Conservation (phyloP, 2,329 filamentous ascomycete species). For the Karstenula rhodostoma region DNA sequence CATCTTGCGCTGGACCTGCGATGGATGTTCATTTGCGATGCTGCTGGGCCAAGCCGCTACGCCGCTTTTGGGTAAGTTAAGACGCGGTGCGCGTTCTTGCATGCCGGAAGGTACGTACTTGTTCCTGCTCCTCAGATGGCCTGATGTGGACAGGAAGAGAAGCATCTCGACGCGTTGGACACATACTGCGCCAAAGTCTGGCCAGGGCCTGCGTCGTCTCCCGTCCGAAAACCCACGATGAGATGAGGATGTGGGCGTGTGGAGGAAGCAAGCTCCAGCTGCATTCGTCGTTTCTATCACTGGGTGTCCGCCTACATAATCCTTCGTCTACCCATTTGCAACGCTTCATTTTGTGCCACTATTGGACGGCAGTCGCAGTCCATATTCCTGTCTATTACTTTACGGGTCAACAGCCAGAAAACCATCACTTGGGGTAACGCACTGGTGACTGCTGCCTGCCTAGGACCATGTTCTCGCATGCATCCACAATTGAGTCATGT, state of each 20-base stretch:
- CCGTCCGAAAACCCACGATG: not conserved
- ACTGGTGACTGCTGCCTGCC: too few relatives aligned
- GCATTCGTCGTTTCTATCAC: not conserved
- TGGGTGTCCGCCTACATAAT: too few relatives aligned
- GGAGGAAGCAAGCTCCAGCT: not conserved
- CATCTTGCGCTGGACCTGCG: not conserved
- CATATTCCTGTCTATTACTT: too few relatives aligned
- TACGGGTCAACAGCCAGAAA: too few relatives aligned
- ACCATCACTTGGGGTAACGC: too few relatives aligned
- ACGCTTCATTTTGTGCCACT: too few relatives aligned
- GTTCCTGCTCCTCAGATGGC: conserved; percentile 4
- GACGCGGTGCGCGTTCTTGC: conserved; percentile 4
- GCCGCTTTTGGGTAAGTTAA: not conserved
- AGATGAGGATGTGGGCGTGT: not conserved
- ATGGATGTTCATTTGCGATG: not conserved
- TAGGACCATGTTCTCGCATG: too few relatives aligned
- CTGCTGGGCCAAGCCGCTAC: conserved; percentile 12
- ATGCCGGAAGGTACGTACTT: not conserved
- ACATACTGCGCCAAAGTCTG: not conserved
- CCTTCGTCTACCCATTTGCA: too few relatives aligned
- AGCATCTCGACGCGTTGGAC: not conserved
- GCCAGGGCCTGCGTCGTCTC: not conserved
- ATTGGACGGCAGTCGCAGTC: too few relatives aligned
- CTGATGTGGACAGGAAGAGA: not conserved
- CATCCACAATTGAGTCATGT: too few relatives aligned